These are phyloP conservation scores for Colletotrichum lindemuthianum DNA, from an alignment of 2,329 filamentous ascomycete genomes.

Conservation along the genomic window DNA sequence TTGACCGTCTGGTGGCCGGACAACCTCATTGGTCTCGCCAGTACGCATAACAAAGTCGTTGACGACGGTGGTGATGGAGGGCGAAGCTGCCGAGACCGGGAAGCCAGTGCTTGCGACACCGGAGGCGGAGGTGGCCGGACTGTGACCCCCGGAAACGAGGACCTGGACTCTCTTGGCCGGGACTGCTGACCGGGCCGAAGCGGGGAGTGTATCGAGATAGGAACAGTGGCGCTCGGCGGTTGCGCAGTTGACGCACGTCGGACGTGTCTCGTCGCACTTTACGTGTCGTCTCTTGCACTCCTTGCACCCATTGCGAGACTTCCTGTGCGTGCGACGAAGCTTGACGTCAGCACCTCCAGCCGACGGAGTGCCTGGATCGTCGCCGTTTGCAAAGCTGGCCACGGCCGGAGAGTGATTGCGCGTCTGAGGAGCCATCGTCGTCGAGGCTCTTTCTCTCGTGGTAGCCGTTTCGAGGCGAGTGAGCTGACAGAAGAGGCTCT, in stretches of 20 bases:
- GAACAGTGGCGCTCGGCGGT: conserved; percentile 49
- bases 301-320: conserved; percentile 52
- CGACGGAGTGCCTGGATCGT: conserved; percentile 27
- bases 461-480: neutral
- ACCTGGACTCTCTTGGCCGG: conserved; percentile 17
- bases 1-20: conserved; percentile 25
- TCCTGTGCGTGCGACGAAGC: conserved; percentile 50
- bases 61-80: conserved; percentile 15
- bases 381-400: conserved; percentile 33
- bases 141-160: conserved; percentile 7
- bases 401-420: conserved; percentile 27
- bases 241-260: conserved; percentile 52
- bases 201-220: conserved; percentile 38
- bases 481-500: neutral
- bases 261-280: conserved; percentile 54
- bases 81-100: conserved; percentile 11
- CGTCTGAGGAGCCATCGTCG: conserved; percentile 14
- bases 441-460: neutral
- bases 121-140: conserved; percentile 6
- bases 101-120: neutral
- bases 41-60: conserved; percentile 23
- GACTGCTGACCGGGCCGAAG: conserved; percentile 9
- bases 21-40: conserved; percentile 15
- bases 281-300: conserved; percentile 54
- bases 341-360: conserved; percentile 39